Conservation (phyloP, 1,284 basidiomycete species). For the Apiotrichum montevideense region DNA sequence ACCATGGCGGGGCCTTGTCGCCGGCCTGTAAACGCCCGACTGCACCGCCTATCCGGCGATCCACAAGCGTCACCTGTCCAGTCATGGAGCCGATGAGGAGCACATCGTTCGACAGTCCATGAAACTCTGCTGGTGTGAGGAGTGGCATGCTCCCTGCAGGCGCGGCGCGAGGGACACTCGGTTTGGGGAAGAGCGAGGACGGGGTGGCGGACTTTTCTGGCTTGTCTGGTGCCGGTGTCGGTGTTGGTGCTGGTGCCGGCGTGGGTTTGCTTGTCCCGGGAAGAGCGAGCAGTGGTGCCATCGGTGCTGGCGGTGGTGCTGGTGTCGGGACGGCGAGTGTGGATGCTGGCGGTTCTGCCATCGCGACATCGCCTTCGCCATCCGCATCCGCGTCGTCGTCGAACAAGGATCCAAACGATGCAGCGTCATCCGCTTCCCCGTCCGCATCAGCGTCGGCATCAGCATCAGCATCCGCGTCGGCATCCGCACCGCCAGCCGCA, state of each 20-base stretch:
- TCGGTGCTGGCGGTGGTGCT: conserved; percentile 13
- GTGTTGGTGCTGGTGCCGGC: neutral
- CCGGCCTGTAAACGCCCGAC: conserved; percentile 80
- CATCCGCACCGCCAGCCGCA: neutral
- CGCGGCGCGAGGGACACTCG: neutral
- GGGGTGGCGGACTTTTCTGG: neutral
- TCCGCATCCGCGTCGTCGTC: conserved; percentile 35
- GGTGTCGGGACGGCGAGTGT: conserved; percentile 1
- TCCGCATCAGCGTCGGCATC: conserved; percentile 9
- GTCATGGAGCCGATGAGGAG: conserved; percentile 86
- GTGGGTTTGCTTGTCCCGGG: conserved; percentile 1
- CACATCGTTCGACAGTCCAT: conserved; percentile 70
- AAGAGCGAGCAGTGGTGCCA: conserved; percentile 15
- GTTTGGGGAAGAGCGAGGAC: neutral
- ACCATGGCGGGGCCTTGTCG: conserved; percentile 85
- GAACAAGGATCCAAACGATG: too few relatives aligned
- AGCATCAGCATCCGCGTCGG: conserved; percentile 18
- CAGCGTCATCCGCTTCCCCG: conserved; percentile 3
- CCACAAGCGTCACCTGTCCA: conserved; percentile 88
- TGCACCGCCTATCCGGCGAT: conserved; percentile 56
- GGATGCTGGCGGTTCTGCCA: conserved; percentile 8
- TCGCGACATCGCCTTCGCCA: conserved; percentile 16
- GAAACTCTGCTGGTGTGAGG: conserved; percentile 58
- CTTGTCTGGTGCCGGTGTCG: neutral
- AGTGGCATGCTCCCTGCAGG: conserved; percentile 26